A percentile compares a stretch with the other conserved stretches of the same genome.
Evolutionary conservation across 257 asterid species (phyloP).

Genomic region (Rehmannia glutinosa): DNA sequence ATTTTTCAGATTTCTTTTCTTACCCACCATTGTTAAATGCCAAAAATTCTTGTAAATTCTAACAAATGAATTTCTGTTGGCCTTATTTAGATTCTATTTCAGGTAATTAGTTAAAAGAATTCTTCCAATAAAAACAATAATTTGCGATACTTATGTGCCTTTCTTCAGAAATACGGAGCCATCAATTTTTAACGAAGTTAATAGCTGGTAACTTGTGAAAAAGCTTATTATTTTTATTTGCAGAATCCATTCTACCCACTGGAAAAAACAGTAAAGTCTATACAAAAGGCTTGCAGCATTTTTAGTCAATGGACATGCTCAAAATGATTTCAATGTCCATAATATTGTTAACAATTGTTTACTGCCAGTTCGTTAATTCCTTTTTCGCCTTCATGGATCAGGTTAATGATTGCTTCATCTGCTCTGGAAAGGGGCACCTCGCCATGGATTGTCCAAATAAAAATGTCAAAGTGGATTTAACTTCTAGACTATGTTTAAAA

Average conservation of each 20-base stretch:
- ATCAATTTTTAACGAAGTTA: not conserved
- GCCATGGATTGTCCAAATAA: constrained; percentile 29
- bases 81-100: not conserved
- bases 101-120: not conserved
- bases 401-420: constrained; percentile 32
- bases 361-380: not conserved
- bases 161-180: not conserved
- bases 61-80: not conserved
- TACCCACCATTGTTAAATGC: not conserved
- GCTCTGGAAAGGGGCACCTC: constrained; percentile 33
- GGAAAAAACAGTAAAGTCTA: not conserved
- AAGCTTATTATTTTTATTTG: not conserved
- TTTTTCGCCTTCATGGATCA: constrained; percentile 11
- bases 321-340: not conserved
- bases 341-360: not conserved
- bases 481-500: constrained; percentile 32
- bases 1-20: not conserved
- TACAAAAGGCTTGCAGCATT: not conserved
- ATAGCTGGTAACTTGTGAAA: not conserved
- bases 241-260: not conserved
- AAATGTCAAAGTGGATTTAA: constrained; percentile 14
- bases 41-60: not conserved
- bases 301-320: not conserved
- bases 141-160: not conserved
- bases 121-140: not conserved